phyloP scores from a whole-genome alignment of 345 rosid genomes.

The Populus alba region DNA sequence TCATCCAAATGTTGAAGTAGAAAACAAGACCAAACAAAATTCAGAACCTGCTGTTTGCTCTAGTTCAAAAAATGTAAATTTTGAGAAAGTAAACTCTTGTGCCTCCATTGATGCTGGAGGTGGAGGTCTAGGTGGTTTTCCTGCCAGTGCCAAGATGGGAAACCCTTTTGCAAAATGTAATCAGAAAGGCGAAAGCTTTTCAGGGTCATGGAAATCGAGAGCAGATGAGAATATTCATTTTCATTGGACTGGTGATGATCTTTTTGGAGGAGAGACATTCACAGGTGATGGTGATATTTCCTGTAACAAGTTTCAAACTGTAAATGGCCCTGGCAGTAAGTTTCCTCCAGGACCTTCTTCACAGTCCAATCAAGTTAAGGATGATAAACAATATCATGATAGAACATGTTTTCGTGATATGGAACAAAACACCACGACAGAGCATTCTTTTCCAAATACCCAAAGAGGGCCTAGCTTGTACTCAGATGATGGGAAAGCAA shows the following conservation, averaged over 20 bases:
- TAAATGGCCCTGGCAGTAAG: constrained; percentile 7
- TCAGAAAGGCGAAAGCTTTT: not conserved
- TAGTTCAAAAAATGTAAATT: constrained; percentile 22
- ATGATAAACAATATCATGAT: constrained; percentile 11
- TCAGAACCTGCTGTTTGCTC: constrained; percentile 22
- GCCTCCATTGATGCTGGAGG: constrained; percentile 21
- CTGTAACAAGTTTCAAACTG: not conserved
- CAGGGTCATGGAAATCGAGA: not conserved
- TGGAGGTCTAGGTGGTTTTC: constrained; percentile 15
- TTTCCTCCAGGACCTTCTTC: constrained; percentile 17
- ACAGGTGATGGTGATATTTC: constrained; percentile 4
- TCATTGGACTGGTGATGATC: constrained; percentile 7
- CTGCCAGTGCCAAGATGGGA: constrained; percentile 17
- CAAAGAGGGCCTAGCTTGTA: not conserved
- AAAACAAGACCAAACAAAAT: constrained; percentile 21
- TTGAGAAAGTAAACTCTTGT: constrained; percentile 22
- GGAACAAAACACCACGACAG: not conserved
- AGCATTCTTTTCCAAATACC: not conserved
- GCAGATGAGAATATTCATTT: constrained; percentile 7
- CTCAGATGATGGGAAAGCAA: constrained; percentile 5
- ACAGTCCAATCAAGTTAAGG: constrained; percentile 4
- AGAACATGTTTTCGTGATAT: constrained; percentile 6
- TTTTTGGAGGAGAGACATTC: constrained; percentile 6
- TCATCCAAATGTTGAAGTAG: constrained; percentile 20
- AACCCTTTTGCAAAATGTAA: not conserved